Base-by-base conservation (phyloP, 2,329 filamentous ascomycete species). In the Apiospora arundinis region DNA sequence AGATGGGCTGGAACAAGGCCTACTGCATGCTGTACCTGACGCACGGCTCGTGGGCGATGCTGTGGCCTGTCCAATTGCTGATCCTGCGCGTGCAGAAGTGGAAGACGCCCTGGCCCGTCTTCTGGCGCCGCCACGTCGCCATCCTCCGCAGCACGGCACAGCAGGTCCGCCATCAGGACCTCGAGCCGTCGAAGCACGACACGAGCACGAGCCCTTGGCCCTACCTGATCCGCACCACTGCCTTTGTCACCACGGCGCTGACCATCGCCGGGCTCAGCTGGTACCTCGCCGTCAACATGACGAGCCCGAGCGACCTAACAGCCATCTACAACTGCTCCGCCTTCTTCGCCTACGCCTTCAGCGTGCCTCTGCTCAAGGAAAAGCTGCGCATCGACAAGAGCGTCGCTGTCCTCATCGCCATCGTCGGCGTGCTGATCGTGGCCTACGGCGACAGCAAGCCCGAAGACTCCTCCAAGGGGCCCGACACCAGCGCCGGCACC, bases 21-120 rank as follows among this genome's bases (percentile, higher is more conserved):
- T 99, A 98, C 85, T 97, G 94, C 86, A 99, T 99, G 96, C 90
- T 99, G 87, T 98, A 97, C 83, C 87, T 99, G 75, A 99, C 96
- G 14, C 96, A 99, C 83, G 93, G 95, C 70, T 97, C 95, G 1
- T 99, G 96, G 96, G 82, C 92, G 12, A 83, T 98, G 67, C 87
- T 99, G 32, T 99, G 95, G 94, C 95, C 95, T 0, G 84, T 89
- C 14, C 95, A 97, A 82, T 89, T 99, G 46, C 82, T 93, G 32
- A 88, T 97, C 68, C 86, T 98, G 73, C 92, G 95, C 70, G 74
- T 96, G 18, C 93, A 95, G 80, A 94, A 94, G 82, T 91, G 91
- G 77, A 89, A 92, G 74, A 86, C 93, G 77, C 92, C 95, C 0
- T 98, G 95, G 94, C 81, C 87, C 21, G 88, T 91, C 48, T 98